A percentile compares a stretch with the other conserved stretches of the same genome.
Conservation (phyloP, 2,329 filamentous ascomycete species). For the Tetracladium maxilliforme region DNA sequence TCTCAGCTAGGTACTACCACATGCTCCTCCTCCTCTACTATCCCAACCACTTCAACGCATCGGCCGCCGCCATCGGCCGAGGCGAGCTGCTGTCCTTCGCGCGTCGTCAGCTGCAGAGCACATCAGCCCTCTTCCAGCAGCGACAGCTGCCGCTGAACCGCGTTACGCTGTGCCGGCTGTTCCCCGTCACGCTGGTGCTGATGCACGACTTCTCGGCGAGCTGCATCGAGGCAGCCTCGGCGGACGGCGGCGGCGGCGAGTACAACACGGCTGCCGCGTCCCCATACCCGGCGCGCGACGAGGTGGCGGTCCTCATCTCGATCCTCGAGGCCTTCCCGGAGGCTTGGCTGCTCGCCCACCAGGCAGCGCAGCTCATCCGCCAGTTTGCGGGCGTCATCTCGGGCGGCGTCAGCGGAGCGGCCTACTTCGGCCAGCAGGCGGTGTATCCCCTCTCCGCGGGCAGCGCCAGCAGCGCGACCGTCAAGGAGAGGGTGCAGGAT, state of each 20-base stretch:
- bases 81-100: slow-evolving; percentile 21
- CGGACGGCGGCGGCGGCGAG: too few species aligned
- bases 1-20: slow-evolving; percentile 26
- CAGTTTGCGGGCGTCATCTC: too few species aligned
- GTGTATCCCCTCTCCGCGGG: too few species aligned
- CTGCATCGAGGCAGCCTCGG: too few species aligned
- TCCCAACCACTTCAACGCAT: slow-evolving; percentile 23
- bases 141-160: slow-evolving; percentile 26
- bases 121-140: slow-evolving; percentile 23
- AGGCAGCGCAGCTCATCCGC: slow-evolving; percentile 18
- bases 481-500: neutral
- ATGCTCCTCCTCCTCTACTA: slow-evolving; percentile 27
- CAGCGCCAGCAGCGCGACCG: too few species aligned
- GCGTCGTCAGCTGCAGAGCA: slow-evolving; percentile 26
- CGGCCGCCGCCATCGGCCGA: slow-evolving; percentile 13
- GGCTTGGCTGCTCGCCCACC: slow-evolving; percentile 17
- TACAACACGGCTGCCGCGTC: slow-evolving; percentile 7
- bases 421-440: too few species aligned
- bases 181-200: slow-evolving; percentile 21
- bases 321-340: slow-evolving; percentile 22
- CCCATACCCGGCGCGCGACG: slow-evolving; percentile 17
- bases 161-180: slow-evolving; percentile 22
- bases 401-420: too few species aligned
- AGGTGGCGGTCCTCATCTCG: slow-evolving; percentile 16
- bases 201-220: slow-evolving; percentile 12